A percentile compares a stretch with the other conserved stretches of the same genome.
These are phyloP conservation scores for Scopulariopsis brevicaulis DNA, from an alignment of 2,329 filamentous ascomycete species.

Conservation along the genomic window DNA sequence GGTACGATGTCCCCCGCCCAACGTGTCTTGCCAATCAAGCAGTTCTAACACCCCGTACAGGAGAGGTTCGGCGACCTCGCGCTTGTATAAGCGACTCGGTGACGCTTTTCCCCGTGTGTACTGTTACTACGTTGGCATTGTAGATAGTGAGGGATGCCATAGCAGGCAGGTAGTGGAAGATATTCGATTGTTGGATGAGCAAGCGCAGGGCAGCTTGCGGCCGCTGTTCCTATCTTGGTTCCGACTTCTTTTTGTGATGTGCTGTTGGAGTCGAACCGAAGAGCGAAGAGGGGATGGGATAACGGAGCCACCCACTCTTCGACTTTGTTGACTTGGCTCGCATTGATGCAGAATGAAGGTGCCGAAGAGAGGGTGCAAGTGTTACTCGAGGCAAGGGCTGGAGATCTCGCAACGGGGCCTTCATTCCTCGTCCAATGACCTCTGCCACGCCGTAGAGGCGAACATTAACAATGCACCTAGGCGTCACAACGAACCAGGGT, in stretches of 20 bases:
- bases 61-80: conserved; percentile 99
- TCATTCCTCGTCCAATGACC: not conserved
- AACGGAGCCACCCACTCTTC: not conserved
- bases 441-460: not conserved
- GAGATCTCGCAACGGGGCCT: not conserved
- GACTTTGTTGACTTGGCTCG: no score
- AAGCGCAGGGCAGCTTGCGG: not conserved
- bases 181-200: not conserved
- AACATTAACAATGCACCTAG: not conserved
- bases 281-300: not conserved
- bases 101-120: conserved; percentile 39
- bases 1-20: conserved; percentile 41
- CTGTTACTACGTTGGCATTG: conserved; percentile 48
- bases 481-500: not conserved
- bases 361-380: not conserved
- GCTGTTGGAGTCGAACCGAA: not conserved
- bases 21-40: no score
- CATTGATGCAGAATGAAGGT: no score
- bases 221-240: not conserved
- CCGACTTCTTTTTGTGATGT: not conserved
- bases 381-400: not conserved
- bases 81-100: conserved; percentile 58
- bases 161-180: conserved; percentile 1
- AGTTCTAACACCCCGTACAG: conserved; percentile 45
- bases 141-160: conserved; percentile 38